Evolutionary conservation across 345 rosid genomes (phyloP), one percentile per base, ranked within the genome.

Genomic region (Psidium guajava): DNA sequence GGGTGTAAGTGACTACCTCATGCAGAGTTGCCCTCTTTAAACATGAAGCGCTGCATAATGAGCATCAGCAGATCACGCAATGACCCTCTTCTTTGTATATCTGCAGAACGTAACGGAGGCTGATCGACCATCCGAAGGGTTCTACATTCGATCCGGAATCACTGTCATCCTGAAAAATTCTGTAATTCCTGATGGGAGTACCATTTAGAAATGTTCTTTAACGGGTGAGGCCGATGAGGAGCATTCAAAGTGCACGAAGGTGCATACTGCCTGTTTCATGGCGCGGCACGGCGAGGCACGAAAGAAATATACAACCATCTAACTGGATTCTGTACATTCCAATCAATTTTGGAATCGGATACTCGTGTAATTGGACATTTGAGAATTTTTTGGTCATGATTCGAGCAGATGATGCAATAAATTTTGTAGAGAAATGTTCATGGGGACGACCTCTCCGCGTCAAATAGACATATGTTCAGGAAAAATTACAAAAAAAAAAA

Each of bases 91-190:
- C 27, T 83, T 55, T 83, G 75, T 82, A 40, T 75, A 44, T 53
- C 77, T 87, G 87, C 95, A 96, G 96, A 89, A 88, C 44, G 95
- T 96, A 83, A 90, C 90, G 88, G 99, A 96, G 88, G 96, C 98
- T 13, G 95, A 94, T 51, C 92, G 94, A 53, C 94, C 98, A 86
- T 88, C 91, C 4, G 95, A 95, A 54, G 99, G 99, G 86, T 93
- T 95, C 90, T 93, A 95, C 75, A 94, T 96, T 42, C 93, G 95
- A 64, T 95, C 99, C 2, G 99, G 99, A 86, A 96, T 95, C 86
- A 93, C 95, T 3, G 92, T 93, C 44, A 88, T 96, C 82, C 84
- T 91, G 57, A 92, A 95, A 86, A 93, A 96, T 82, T 87, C 96
- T 1, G 52, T 87, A 24, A 94, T 96, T 84, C 61, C 82, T 80